A percentile compares a stretch with the other conserved stretches of the same genome.
Evolutionary conservation across 257 asterid genomes (phyloP).

Genomic region (Euphrasia confusa): DNA sequence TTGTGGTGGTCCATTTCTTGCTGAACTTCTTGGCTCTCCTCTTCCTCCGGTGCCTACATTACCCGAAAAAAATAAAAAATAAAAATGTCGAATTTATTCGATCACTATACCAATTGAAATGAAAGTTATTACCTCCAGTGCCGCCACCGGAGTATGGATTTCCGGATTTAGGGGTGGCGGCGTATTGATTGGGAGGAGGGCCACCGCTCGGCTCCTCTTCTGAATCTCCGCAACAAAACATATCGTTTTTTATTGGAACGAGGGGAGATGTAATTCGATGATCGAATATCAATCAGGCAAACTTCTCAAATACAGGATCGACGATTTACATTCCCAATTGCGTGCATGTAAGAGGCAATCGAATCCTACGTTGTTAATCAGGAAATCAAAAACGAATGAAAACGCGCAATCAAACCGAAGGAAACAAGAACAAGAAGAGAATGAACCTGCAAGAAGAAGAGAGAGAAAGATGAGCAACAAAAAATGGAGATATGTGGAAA

Average conservation of each 20-base stretch:
- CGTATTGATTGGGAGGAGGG: conserved; percentile 62
- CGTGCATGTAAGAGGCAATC: conserved; percentile 7
- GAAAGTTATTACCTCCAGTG: conserved; percentile 37
- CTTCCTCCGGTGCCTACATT: conserved; percentile 49
- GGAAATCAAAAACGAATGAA: background rate
- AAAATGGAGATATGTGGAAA: conserved; percentile 27
- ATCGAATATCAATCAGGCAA: conserved; percentile 4
- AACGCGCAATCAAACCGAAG: background rate
- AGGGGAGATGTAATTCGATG: background rate
- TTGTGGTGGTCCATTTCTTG: conserved; percentile 68
- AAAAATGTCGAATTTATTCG: no score
- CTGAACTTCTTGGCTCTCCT: conserved; percentile 75
- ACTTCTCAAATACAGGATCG: conserved; percentile 22
- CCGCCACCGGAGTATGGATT: conserved; percentile 51
- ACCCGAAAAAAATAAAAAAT: background rate
- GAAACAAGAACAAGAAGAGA: background rate
- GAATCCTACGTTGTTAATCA: background rate
- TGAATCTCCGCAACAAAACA: conserved; percentile 93
- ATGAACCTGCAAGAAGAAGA: conserved; percentile 8
- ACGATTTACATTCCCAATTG: conserved; percentile 23
- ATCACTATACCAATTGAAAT: no score
- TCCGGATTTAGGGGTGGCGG: conserved; percentile 74
- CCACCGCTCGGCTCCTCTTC: conserved; percentile 66
- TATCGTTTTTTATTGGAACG: conserved; percentile 26
- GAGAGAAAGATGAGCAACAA: conserved; percentile 22